These are phyloP conservation scores for Pythium dissimile DNA, from an alignment of 352 stramenopile species.

Conservation along the genomic window DNA sequence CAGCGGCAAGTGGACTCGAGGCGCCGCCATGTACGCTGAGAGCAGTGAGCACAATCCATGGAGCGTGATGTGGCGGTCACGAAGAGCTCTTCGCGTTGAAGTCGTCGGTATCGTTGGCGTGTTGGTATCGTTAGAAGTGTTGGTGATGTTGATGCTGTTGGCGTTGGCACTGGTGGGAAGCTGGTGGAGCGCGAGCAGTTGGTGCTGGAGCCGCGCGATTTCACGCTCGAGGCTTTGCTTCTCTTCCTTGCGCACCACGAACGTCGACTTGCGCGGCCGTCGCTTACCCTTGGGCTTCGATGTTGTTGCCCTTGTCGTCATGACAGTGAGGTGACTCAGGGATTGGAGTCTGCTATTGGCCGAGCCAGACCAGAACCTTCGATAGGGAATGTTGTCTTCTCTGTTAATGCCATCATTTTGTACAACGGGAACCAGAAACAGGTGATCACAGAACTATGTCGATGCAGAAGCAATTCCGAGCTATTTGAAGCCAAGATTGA, in stretches of 20 bases:
- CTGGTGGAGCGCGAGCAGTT: background rate
- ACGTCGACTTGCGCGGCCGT: conserved; percentile 15
- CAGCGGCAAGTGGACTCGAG: background rate
- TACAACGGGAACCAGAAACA: too few relatives aligned
- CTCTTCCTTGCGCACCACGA: conserved; percentile 19
- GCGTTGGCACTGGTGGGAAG: background rate
- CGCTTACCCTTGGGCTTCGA: too few relatives aligned
- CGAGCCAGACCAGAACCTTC: too few relatives aligned
- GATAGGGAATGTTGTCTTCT: too few relatives aligned
- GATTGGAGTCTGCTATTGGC: too few relatives aligned
- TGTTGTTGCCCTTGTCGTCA: too few relatives aligned
- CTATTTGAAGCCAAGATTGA: too few relatives aligned
- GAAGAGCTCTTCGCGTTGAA: too few relatives aligned
- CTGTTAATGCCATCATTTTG: too few relatives aligned
- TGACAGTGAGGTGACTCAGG: too few relatives aligned
- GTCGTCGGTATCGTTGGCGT: background rate
- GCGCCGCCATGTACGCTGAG: background rate
- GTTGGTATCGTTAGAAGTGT: background rate
- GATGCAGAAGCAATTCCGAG: too few relatives aligned
- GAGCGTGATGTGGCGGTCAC: conserved; percentile 7
- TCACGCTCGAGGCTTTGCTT: conserved; percentile 17
- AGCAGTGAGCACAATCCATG: conserved; percentile 11
- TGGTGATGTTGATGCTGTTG: background rate
- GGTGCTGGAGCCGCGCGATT: conserved; percentile 8
- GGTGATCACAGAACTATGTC: too few relatives aligned